These are phyloP conservation scores for Botrytis pseudocinerea DNA, from an alignment of 2,329 filamentous ascomycete species.

Conservation along the genomic window DNA sequence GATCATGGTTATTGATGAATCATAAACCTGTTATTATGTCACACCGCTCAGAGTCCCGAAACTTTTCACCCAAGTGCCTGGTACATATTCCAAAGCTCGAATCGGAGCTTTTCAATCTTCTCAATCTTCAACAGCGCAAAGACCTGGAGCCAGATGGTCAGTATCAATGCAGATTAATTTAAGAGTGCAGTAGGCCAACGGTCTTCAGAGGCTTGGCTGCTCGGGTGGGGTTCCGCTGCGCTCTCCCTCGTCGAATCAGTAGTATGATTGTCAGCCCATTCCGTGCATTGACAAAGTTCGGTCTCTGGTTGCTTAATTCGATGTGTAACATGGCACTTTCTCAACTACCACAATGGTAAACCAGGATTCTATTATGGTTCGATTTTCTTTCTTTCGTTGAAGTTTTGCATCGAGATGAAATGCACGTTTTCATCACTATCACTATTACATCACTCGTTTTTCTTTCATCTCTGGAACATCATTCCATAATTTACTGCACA, in stretches of 20 bases:
- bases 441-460: background rate
- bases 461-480: background rate
- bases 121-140: slow-evolving; percentile 1
- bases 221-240: background rate
- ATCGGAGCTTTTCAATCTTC: background rate
- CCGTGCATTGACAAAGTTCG: slow-evolving; percentile 2
- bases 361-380: background rate
- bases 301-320: background rate
- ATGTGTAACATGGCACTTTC: slow-evolving; percentile 15
- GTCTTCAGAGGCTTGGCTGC: slow-evolving; percentile 1
- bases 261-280: background rate
- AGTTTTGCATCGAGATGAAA: background rate
- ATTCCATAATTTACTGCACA: background rate
- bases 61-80: slow-evolving; percentile 9
- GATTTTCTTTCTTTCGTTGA: background rate
- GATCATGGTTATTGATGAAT: background rate
- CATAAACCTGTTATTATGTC: background rate
- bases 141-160: background rate
- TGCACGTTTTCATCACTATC: background rate
- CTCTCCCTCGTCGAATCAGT: slow-evolving; percentile 4
- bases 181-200: background rate
- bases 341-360: background rate
- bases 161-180: slow-evolving; percentile 1
- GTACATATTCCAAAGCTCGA: background rate
- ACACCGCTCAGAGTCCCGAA: background rate